These are phyloP conservation scores for Lodderomyces oxycetoniae DNA, from an alignment of 1,139 yeast genomes.

Conservation along the genomic window DNA sequence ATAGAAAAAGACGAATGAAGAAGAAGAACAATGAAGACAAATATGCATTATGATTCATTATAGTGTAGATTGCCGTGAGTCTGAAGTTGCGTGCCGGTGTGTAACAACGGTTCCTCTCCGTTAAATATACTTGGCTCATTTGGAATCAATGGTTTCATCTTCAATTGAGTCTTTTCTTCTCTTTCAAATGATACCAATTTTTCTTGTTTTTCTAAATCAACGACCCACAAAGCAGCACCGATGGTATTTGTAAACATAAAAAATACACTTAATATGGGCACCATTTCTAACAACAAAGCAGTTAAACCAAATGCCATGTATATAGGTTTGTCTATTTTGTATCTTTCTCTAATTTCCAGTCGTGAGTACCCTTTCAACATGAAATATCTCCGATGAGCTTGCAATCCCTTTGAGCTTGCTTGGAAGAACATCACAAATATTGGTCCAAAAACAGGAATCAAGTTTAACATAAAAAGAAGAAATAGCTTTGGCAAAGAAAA, in stretches of 20 bases:
- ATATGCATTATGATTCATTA: not conserved
- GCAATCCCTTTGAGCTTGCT: slow-evolving; percentile 56
- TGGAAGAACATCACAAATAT: slow-evolving; percentile 46
- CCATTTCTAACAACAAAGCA: slow-evolving; percentile 52
- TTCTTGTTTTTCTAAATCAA: slow-evolving; percentile 22
- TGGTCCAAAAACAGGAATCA: slow-evolving; percentile 64
- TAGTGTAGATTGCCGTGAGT: no score
- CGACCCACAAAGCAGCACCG: slow-evolving; percentile 75
- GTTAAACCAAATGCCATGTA: slow-evolving; percentile 54
- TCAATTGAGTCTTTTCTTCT: not conserved
- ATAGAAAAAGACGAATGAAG: not conserved
- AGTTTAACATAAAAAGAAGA: slow-evolving; percentile 34
- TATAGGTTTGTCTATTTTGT: slow-evolving; percentile 26
- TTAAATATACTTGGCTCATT: not conserved
- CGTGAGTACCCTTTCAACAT: slow-evolving; percentile 50
- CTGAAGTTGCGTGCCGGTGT: not conserved
- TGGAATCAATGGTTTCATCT: not conserved
- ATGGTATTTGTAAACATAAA: slow-evolving; percentile 63
- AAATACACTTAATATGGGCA: slow-evolving; percentile 57
- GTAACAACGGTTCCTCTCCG: not conserved
- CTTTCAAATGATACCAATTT: not conserved
- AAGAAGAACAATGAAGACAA: not conserved
- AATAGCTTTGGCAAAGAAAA: slow-evolving; percentile 26
- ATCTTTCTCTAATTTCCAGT: slow-evolving; percentile 31
- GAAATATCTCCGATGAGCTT: slow-evolving; percentile 57